Base-by-base conservation (phyloP, 305 asterid species). In the Fraxinus velutina region DNA sequence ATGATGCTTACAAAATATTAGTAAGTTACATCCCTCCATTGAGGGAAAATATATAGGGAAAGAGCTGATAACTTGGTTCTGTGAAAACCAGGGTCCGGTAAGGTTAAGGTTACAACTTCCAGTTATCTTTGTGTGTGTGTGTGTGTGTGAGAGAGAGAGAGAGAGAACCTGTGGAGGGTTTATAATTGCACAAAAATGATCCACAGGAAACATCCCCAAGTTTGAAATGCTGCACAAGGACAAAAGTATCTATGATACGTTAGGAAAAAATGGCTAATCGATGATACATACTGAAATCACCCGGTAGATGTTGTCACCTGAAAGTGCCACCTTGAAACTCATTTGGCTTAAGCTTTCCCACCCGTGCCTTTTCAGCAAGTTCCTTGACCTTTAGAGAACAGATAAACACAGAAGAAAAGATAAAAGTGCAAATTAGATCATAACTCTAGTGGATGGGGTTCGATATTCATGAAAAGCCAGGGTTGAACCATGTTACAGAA, bases 321-420 rank as follows among this genome's bases (percentile, higher is more conserved):
- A 96, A 96, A 86, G 98, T 94, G 80, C 99, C 99, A 50, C 99
- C 98, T 89, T 93, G 99, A 88, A 92, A 96, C 88, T 96, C 99
- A 84, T 90, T 90, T 79, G 99, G 99, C 85, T 90, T 94, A 83
- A 96, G 97, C 89, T 92, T 94, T 47, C 98, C 99, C 1, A 84
- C 84, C 71, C 99, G 90, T 77, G 99, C 99, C 83, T 90, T 94
- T 87, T 92, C 98, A 89, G 99, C 98, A 83, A 96, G 98, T 89
- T 93, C 98, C 88, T 91, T 96, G 80, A 96, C 89, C 99, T 96
- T 82, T 83, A 79, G 75, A 72, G 71, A 85, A 82, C 66, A 86
- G 72, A 12, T 81, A 73, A 68, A 74, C 66, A 70, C 75, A 79
- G 27, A 9, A 79, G 12, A 73, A 74, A 64, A 80, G 13, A 55